A percentile compares a stretch with the other conserved stretches of the same genome.
These are phyloP conservation scores for Psidium guajava DNA, from an alignment of 345 rosid species.

Conservation along the genomic window DNA sequence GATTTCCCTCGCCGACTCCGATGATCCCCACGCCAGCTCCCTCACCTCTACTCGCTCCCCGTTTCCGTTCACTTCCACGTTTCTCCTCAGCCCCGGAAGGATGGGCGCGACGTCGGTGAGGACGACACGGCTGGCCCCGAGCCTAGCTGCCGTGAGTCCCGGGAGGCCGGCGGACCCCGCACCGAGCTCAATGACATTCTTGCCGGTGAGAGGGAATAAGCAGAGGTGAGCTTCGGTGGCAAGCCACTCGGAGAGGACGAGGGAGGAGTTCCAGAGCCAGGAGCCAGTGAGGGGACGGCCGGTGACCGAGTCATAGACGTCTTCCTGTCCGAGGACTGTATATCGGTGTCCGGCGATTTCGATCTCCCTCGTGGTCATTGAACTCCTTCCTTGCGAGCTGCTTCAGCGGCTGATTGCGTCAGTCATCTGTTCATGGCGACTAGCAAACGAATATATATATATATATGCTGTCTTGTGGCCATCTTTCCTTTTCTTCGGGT, in stretches of 20 bases:
- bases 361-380: conserved; percentile 7
- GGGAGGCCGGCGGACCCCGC: conserved; percentile 23
- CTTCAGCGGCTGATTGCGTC: not conserved
- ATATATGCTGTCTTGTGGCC: not conserved
- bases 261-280: conserved; percentile 28
- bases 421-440: not conserved
- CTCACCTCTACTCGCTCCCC: conserved; percentile 8
- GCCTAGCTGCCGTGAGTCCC: conserved; percentile 16
- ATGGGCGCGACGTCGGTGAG: conserved; percentile 16
- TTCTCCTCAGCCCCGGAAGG: conserved; percentile 11
- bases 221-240: not conserved
- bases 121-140: conserved; percentile 16
- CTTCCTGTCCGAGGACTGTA: conserved; percentile 13
- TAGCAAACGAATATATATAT: not conserved
- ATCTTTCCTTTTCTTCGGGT: not conserved
- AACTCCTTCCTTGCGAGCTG: not conserved
- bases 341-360: conserved; percentile 1
- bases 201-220: not conserved
- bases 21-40: conserved; percentile 24
- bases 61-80: conserved; percentile 16
- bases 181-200: conserved; percentile 22
- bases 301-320: conserved; percentile 7
- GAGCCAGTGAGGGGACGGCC: conserved; percentile 25
- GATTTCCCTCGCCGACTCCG: not conserved
- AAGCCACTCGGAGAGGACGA: conserved; percentile 18